phyloP scores from a whole-genome alignment of 2,329 filamentous ascomycete species.

The Calonectria honghensis region DNA sequence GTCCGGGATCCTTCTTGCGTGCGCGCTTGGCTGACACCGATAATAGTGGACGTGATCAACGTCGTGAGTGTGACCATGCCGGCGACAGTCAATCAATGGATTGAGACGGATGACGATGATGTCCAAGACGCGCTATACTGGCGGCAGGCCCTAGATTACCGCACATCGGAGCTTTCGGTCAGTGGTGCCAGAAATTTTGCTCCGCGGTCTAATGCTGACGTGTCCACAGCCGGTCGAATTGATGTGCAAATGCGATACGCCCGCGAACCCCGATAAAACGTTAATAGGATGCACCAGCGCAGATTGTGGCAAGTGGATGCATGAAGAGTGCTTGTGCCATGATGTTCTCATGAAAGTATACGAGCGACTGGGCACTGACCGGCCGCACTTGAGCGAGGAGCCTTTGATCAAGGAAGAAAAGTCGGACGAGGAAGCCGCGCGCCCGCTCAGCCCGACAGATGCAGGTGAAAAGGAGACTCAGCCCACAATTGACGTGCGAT shows the following conservation, averaged over 20 bases:
- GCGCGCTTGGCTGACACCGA: conserved; percentile 38
- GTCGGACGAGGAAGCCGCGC: conserved; percentile 57
- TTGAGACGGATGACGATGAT: conserved; percentile 80
- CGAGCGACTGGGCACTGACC: conserved; percentile 69
- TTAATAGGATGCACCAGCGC: conserved; percentile 75
- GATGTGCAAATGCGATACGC: conserved; percentile 75
- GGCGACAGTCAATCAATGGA: conserved; percentile 79
- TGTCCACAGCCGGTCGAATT: conserved; percentile 68
- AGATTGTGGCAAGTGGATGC: conserved; percentile 77
- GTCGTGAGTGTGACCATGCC: conserved; percentile 80
- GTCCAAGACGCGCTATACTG: conserved; percentile 77
- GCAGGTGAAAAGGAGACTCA: conserved; percentile 69
- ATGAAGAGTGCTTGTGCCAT: conserved; percentile 77
- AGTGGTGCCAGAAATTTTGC: conserved; percentile 52
- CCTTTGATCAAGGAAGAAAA: conserved; percentile 63
- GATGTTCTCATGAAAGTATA: conserved; percentile 71
- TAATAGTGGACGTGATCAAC: conserved; percentile 82
- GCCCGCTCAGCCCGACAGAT: conserved; percentile 72
- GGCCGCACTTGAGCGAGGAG: conserved; percentile 66
- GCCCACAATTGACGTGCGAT: conserved; percentile 72
- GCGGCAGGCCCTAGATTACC: conserved; percentile 77
- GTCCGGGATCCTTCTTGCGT: conserved; percentile 6
- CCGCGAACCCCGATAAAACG: conserved; percentile 77
- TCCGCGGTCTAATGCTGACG: conserved; percentile 48
- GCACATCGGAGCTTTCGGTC: conserved; percentile 76